Base-by-base conservation (phyloP, 2,329 filamentous ascomycete genomes). In the Didymellaceae sp. region DNA sequence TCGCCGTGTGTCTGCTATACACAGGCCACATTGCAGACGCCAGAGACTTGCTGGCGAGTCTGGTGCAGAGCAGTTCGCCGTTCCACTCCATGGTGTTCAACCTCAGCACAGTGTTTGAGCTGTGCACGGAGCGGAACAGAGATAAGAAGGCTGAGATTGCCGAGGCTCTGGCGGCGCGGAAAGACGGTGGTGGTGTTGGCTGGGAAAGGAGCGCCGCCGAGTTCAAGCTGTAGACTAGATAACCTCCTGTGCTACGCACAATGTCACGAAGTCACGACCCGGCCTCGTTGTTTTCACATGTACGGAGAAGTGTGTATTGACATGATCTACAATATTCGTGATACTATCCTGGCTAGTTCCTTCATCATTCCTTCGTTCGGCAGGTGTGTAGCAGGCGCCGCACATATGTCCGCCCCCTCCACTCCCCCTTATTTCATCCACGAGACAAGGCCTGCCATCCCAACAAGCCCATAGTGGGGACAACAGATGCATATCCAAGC, bases 21-120 rank as follows among this genome's bases (percentile, higher is more conserved):
- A 84, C 86, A 0, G 91, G 92, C 4, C 81, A 81, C 46, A 86
- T 97, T 71, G 40, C 66, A 0, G 67, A 72, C 80, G 88, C 90
- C 1, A 84, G 84, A 11, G 73, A 78, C 10, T 74, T 89, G 1
- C 77, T 97, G 3, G 87, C 93, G 63, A 74, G 76, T 0, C 75
- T 95, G 9, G 78, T 91, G 0, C 79, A 84, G 3, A 70, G 77
- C 0, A 83, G 86, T 0, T 55, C 61, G 8, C 64, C 72, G 0
- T 97, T 93, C 50, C 86, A 89, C 56, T 89, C 89, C 0, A 75
- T 96, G 2, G 83, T 95, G 0, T 96, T 97, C 75, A 97, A 97
- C 69, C 74, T 99, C 10, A 86, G 87, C 9, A 97, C 93, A 0
- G 84, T 96, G 63, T 97, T 96, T 69, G 94, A 97, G 74, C 80